phyloP scores from a whole-genome alignment of 495 filamentous ascomycete genomes.

The Tuber magnatum region DNA sequence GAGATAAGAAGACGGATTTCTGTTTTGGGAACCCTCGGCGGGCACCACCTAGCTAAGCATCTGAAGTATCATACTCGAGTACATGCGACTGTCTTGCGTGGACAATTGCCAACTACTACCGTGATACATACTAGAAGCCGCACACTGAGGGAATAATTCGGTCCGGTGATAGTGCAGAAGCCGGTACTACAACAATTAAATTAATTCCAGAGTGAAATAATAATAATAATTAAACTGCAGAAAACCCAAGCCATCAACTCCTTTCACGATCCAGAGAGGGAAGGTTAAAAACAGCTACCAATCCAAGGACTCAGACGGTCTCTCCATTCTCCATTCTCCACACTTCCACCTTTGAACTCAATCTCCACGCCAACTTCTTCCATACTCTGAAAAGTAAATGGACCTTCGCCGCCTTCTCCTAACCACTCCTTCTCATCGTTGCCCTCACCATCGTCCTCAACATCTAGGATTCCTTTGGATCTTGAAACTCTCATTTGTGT shows the following conservation, averaged over 20 bases:
- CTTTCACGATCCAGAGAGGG: neutral
- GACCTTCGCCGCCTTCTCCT: slow-evolving; percentile 65
- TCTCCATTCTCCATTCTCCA: slow-evolving; percentile 56
- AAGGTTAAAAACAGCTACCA: slow-evolving; percentile 49
- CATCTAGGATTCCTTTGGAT: slow-evolving; percentile 73
- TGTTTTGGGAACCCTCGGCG: neutral
- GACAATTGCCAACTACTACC: neutral
- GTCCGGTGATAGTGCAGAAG: neutral
- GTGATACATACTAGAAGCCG: neutral
- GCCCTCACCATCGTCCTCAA: slow-evolving; percentile 53
- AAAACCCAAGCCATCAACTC: slow-evolving; percentile 1
- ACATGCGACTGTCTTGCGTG: neutral
- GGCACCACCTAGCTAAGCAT: neutral
- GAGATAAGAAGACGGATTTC: neutral
- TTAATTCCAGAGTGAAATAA: neutral
- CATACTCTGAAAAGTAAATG: slow-evolving; percentile 74
- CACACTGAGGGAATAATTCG: neutral
- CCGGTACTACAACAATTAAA: neutral
- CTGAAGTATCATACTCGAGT: neutral
- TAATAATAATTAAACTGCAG: neutral
- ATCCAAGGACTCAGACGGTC: slow-evolving; percentile 77
- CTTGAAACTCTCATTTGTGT: slow-evolving; percentile 67
- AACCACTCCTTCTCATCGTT: slow-evolving; percentile 75
- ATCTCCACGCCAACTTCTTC: slow-evolving; percentile 73
- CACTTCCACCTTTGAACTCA: slow-evolving; percentile 70